These are phyloP conservation scores for Penicillium paxilli DNA, from an alignment of 495 filamentous ascomycete species.

Conservation along the genomic window DNA sequence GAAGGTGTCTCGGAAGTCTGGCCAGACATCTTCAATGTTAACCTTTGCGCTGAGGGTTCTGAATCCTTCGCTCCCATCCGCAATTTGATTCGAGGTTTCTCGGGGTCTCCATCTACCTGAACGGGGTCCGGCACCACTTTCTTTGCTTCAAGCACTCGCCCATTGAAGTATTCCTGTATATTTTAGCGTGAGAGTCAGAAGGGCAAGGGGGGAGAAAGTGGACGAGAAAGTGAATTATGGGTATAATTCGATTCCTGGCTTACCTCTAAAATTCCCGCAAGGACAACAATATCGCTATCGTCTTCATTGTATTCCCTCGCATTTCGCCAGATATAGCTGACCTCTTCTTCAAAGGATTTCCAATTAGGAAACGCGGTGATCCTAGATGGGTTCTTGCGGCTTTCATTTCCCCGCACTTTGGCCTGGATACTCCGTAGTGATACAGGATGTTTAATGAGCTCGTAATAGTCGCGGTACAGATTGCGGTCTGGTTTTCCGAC, in stretches of 20 bases:
- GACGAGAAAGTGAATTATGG: too few species aligned
- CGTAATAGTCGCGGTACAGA: slow-evolving; percentile 65
- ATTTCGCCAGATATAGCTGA: slow-evolving; percentile 80
- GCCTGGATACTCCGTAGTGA: slow-evolving; percentile 72
- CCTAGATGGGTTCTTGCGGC: slow-evolving; percentile 62
- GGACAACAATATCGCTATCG: slow-evolving; percentile 70
- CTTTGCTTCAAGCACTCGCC: slow-evolving; percentile 68
- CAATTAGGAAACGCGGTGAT: slow-evolving; percentile 73
- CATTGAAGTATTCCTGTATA: slow-evolving; percentile 60
- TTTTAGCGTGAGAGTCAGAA: slow-evolving; percentile 19
- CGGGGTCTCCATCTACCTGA: slow-evolving; percentile 57
- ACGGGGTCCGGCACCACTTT: slow-evolving; percentile 59
- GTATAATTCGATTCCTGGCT: slow-evolving; percentile 8
- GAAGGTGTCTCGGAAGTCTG: slow-evolving; percentile 33
- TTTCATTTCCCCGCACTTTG: slow-evolving; percentile 65
- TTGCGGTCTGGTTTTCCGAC: slow-evolving; percentile 35
- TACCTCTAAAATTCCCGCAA: slow-evolving; percentile 77
- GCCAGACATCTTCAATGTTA: slow-evolving; percentile 41
- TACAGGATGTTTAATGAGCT: slow-evolving; percentile 70
- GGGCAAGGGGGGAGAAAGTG: too few species aligned
- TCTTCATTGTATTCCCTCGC: slow-evolving; percentile 88
- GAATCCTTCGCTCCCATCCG: slow-evolving; percentile 62
- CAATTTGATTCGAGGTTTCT: slow-evolving; percentile 57
- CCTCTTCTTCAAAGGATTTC: slow-evolving; percentile 75
- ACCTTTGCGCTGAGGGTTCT: slow-evolving; percentile 44